A percentile compares a stretch with the other conserved stretches of the same genome.
Conservation (phyloP, 2,329 filamentous ascomycete species). For the Aciculosporium take region DNA sequence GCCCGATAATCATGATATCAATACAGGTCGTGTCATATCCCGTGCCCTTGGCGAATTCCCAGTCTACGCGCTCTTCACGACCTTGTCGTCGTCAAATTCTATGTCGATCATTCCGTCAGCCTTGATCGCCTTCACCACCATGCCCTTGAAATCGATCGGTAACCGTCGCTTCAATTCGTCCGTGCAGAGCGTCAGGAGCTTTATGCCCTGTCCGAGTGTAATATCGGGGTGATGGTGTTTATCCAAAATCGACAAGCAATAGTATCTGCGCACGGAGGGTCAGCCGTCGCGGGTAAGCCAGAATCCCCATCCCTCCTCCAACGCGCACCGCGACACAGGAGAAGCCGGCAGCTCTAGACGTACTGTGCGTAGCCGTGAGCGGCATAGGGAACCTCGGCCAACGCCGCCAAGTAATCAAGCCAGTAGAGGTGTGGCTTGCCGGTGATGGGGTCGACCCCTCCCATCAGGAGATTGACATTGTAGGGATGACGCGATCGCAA, state of each 20-base stretch:
- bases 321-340: neutral
- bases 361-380: constrained; percentile 97
- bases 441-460: constrained; percentile 83
- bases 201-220: constrained; percentile 72
- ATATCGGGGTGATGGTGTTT: constrained; percentile 98
- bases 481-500: constrained; percentile 88
- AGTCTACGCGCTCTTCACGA: constrained; percentile 44
- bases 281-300: neutral
- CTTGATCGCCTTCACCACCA: constrained; percentile 85
- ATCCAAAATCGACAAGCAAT: constrained; percentile 92
- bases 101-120: constrained; percentile 83
- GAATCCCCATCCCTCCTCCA: neutral
- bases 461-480: constrained; percentile 90
- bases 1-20: constrained; percentile 16
- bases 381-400: constrained; percentile 82
- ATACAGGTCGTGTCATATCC: constrained; percentile 19
- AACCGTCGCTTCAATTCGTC: constrained; percentile 94
- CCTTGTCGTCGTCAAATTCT: constrained; percentile 69
- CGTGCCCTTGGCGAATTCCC: neutral
- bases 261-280: constrained; percentile 50
- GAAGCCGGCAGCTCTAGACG: constrained; percentile 17
- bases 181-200: constrained; percentile 86
- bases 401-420: constrained; percentile 88
- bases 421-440: constrained; percentile 88
- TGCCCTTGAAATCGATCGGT: constrained; percentile 97